Evolutionary conservation across 768 basidiomycete genomes (phyloP).

Genomic region (Terana coerulea): DNA sequence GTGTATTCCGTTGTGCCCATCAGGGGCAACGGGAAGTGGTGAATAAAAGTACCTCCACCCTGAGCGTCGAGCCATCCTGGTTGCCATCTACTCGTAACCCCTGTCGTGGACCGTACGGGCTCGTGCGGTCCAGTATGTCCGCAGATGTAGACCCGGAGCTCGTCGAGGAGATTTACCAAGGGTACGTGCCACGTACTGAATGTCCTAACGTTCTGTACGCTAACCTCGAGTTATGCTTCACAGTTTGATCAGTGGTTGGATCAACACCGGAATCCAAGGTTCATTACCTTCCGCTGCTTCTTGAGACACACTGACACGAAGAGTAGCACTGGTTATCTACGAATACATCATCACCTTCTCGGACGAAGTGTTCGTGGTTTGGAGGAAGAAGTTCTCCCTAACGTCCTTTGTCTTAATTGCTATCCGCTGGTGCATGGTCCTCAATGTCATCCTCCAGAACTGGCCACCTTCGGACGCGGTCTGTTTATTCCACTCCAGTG

Average conservation of each 20-base stretch:
- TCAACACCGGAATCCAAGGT: background rate
- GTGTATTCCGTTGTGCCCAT: no score
- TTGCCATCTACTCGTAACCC: no score
- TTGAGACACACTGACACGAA: background rate
- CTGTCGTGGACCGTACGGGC: no score
- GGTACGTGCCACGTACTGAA: background rate
- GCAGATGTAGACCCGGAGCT: background rate
- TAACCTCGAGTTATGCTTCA: background rate
- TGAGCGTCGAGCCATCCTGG: no score
- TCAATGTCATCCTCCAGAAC: background rate
- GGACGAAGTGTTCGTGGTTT: background rate
- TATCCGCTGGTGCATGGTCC: background rate
- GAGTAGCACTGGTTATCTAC: background rate
- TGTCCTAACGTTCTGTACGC: background rate
- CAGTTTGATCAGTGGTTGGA: background rate
- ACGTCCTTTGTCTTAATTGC: background rate
- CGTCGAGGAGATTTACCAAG: background rate
- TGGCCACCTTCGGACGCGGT: background rate
- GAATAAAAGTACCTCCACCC: no score
- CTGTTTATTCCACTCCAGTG: background rate
- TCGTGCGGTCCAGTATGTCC: no score
- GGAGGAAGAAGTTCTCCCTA: background rate
- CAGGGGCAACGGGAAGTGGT: no score
- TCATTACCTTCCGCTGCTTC: background rate
- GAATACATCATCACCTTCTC: background rate